Evolutionary conservation across 305 asterid genomes (phyloP), one percentile per base, ranked within the genome.

Genomic region (Striga hermonthica): DNA sequence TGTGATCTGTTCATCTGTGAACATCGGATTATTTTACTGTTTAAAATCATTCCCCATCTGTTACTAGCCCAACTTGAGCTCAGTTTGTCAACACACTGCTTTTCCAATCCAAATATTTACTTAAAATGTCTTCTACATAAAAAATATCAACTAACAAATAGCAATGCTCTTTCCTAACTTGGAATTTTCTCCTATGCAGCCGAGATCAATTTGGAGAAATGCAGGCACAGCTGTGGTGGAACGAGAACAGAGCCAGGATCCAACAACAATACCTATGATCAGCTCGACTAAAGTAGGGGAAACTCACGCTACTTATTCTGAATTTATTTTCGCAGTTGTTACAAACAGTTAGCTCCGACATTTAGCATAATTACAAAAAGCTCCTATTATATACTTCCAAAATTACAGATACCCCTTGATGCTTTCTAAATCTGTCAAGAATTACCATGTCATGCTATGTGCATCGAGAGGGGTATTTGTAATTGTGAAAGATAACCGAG

Each of bases 141-240:
- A 22, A 22, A 22, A 22, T 22, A 22, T 22, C 31, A 2, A 22
- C 31, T 22, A 22, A 2, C 11, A 28, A 28, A 22, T 54, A 9
- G 7, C 11, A 54, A 54, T 48, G 44, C 55, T 62, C 50, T 34
- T 62, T 16, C 67, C 73, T 80, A 60, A 80, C 78, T 16, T 64
- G 58, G 61, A 72, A 40, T 40, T 36, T 41, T 48, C 44, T 48
- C 44, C 4, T 38, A n/a, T 83, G 81, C 95, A 91, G 96, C 76
- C 96, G 96, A 63, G 98, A 89, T 78, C 85, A 52, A 73, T 91
- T 91, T 16, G 95, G 87, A 66, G 96, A 91, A 84, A 82, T 68
- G 85, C 95, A 86, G 34, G 98, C 98, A 15, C 80, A 95, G 77
- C 52, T 80, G 69, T 89, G 96, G 95, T 91, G 98, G 98, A 95